These are phyloP conservation scores for Penicillium psychrosexuale DNA, from an alignment of 2,329 filamentous ascomycete species.

Conservation along the genomic window DNA sequence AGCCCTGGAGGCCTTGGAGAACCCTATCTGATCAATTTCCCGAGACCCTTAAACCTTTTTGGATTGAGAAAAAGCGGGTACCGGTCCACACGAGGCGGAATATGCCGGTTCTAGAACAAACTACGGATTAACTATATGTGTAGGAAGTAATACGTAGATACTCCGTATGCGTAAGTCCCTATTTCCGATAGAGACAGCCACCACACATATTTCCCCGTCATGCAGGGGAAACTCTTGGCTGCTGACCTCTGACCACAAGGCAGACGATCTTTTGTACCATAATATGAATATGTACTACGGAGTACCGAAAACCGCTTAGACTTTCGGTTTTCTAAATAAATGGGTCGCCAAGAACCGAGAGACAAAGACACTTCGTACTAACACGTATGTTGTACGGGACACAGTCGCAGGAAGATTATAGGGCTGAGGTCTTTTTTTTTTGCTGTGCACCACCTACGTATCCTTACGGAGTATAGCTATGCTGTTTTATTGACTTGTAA, in stretches of 20 bases:
- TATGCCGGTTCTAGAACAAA: background rate
- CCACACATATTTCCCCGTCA: background rate
- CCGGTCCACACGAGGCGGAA: background rate
- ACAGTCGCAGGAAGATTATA: background rate
- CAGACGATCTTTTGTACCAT: background rate
- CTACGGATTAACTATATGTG: too few relatives aligned
- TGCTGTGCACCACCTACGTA: background rate
- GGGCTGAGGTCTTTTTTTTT: background rate
- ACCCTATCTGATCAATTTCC: background rate
- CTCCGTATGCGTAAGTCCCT: background rate
- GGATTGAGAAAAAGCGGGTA: background rate
- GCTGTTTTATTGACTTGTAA: background rate
- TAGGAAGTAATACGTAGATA: background rate
- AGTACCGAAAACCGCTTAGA: background rate
- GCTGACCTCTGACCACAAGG: too few relatives aligned
- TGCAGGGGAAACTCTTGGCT: background rate
- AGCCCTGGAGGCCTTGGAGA: background rate
- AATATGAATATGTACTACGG: background rate
- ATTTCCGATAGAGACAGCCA: background rate
- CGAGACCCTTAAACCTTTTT: background rate
- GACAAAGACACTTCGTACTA: background rate
- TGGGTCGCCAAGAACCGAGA: constrained; percentile 1
- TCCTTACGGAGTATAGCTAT: too few relatives aligned
- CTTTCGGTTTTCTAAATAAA: background rate
- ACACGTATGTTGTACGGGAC: too few relatives aligned